Percentiles rank a stretch among this genome's conserved stretches.
phyloP scores from a whole-genome alignment of 108 stramenopile species.

The Pseudonitzschia pungens region DNA sequence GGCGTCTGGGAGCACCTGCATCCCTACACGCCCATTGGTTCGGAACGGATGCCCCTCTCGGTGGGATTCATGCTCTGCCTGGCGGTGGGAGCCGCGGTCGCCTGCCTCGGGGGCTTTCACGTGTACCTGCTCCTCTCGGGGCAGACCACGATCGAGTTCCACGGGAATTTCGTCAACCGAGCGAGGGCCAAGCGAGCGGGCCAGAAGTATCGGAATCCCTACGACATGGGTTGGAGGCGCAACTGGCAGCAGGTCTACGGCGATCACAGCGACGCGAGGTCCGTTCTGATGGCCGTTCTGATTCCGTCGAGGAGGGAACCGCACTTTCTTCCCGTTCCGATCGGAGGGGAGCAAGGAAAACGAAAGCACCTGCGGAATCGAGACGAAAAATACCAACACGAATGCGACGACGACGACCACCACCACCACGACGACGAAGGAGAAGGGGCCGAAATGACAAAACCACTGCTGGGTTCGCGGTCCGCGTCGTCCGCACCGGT shows the following conservation, averaged over 20 bases:
- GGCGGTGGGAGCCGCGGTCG: conserved; percentile 73
- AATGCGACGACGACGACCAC: neutral
- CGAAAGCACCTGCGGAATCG: conserved; percentile 9
- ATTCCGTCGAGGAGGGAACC: conserved; percentile 72
- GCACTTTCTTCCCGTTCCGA: conserved; percentile 83
- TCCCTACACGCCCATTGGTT: conserved; percentile 57
- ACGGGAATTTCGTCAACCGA: conserved; percentile 67
- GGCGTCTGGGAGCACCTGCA: conserved; percentile 29
- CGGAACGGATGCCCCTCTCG: conserved; percentile 62
- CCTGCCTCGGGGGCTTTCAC: conserved; percentile 76
- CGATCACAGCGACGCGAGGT: neutral
- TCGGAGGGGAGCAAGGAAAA: conserved; percentile 50
- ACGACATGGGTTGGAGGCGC: conserved; percentile 60
- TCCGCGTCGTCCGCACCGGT: neutral
- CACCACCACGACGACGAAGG: neutral
- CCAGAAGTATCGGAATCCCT: conserved; percentile 70
- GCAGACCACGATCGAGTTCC: conserved; percentile 92
- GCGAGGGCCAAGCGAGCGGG: conserved; percentile 38
- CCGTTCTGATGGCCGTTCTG: conserved; percentile 43
- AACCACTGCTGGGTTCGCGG: neutral
- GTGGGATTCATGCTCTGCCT: conserved; percentile 85
- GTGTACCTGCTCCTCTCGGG: conserved; percentile 69
- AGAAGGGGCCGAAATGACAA: conserved; percentile 1
- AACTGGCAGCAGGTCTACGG: conserved; percentile 86
- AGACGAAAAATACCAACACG: neutral